A percentile compares a stretch with the other conserved stretches of the same genome.
These are phyloP conservation scores for Codiaeum variegatum DNA, from an alignment of 441 rosid genomes.

Conservation along the genomic window DNA sequence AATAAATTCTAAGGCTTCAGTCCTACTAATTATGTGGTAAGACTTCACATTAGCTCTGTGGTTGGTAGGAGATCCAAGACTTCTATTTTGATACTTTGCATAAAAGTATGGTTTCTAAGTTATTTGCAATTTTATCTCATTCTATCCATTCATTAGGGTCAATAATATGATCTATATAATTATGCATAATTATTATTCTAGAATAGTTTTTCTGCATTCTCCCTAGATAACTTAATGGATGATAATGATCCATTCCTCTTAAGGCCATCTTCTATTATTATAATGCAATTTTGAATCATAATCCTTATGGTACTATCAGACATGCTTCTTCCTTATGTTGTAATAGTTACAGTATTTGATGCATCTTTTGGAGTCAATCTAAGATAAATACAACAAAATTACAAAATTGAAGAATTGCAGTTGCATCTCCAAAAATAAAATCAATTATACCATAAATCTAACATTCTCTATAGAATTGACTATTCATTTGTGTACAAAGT, in stretches of 20 bases:
- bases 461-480: constrained; percentile 10
- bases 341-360: neutral
- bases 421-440: constrained; percentile 4
- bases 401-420: neutral
- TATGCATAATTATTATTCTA: neutral
- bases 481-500: neutral
- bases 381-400: neutral
- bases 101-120: neutral
- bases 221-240: neutral
- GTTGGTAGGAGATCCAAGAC: neutral
- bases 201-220: neutral
- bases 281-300: neutral
- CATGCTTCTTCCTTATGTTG: neutral
- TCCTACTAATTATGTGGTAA: neutral
- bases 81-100: constrained; percentile 2
- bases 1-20: neutral
- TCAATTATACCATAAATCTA: constrained; percentile 2
- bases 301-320: neutral
- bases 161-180: neutral
- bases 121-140: neutral
- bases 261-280: neutral
- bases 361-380: neutral
- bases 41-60: neutral
- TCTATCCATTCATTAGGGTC: neutral
- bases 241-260: too few species aligned